Evolutionary conservation across 2,329 filamentous ascomycete species (phyloP).

Genomic region (Nannizziopsis barbatae): DNA sequence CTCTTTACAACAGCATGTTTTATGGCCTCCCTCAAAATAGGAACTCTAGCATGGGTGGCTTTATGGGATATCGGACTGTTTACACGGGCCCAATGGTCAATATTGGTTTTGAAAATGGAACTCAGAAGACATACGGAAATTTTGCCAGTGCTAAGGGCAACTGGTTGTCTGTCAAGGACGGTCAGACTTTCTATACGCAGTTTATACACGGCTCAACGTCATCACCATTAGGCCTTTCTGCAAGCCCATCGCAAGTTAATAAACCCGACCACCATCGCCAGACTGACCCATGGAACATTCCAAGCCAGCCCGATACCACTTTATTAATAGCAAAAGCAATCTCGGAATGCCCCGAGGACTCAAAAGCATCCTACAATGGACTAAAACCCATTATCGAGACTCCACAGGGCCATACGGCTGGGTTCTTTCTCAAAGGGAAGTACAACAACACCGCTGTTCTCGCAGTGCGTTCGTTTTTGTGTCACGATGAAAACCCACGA

Average conservation of each 20-base stretch:
- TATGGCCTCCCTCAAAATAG: slow-evolving; percentile 13
- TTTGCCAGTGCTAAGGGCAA: slow-evolving; percentile 18
- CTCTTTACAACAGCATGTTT: slow-evolving; percentile 27
- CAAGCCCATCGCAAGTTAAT: background rate
- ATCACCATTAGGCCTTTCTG: slow-evolving; percentile 5
- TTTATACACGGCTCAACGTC: slow-evolving; percentile 23
- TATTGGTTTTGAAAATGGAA: slow-evolving; percentile 26
- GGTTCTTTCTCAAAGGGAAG: slow-evolving; percentile 35
- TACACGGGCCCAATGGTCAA: slow-evolving; percentile 23
- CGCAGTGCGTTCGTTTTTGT: slow-evolving; percentile 34
- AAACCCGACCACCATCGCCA: background rate
- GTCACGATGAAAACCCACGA: slow-evolving; percentile 4
- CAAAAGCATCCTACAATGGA: background rate
- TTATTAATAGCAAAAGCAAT: background rate
- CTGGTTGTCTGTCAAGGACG: slow-evolving; percentile 30
- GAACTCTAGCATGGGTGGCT: slow-evolving; percentile 5
- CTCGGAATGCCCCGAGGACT: background rate
- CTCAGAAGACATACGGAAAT: slow-evolving; percentile 20
- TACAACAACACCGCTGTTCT: slow-evolving; percentile 37
- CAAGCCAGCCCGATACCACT: background rate
- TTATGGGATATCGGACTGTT: slow-evolving; percentile 11
- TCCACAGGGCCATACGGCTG: slow-evolving; percentile 29
- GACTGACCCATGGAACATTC: no score
- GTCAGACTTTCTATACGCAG: slow-evolving; percentile 31
- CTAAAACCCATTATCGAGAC: slow-evolving; percentile 22